Conservation (phyloP, 208 protist genomes). For the Crithidia fasciculata region DNA sequence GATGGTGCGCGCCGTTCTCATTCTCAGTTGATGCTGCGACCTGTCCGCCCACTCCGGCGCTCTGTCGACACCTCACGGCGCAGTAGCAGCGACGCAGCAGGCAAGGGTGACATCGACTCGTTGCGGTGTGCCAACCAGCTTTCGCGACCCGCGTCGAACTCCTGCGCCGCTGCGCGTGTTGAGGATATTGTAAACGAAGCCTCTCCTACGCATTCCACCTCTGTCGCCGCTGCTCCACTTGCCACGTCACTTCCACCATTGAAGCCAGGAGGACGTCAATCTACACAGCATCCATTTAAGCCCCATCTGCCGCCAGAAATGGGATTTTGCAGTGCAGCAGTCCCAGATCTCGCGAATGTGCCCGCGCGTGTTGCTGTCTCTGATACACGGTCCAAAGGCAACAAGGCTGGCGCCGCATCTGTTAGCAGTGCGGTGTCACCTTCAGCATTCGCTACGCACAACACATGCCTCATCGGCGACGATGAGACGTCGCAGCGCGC, state of each 20-base stretch:
- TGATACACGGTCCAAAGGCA: neutral
- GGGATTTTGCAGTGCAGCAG: too few relatives aligned
- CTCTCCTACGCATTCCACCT: too few relatives aligned
- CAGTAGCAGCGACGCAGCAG: neutral
- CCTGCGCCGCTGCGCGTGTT: too few relatives aligned
- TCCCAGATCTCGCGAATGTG: neutral
- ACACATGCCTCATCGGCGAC: neutral
- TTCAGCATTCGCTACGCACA: neutral
- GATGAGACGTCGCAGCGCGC: neutral
- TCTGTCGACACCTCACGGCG: constrained; percentile 19
- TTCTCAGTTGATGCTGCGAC: constrained; percentile 19
- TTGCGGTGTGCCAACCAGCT: neutral
- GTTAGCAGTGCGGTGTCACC: neutral
- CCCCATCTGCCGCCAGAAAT: too few relatives aligned
- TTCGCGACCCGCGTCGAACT: neutral
- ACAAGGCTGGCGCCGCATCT: neutral
- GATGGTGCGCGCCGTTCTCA: neutral
- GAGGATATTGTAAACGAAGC: too few relatives aligned
- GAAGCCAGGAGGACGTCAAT: too few relatives aligned
- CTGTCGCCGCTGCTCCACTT: too few relatives aligned
- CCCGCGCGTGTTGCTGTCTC: neutral
- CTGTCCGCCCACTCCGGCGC: constrained; percentile 20
- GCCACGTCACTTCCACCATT: too few relatives aligned
- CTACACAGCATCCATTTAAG: too few relatives aligned
- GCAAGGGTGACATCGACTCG: neutral